phyloP scores from a whole-genome alignment of 2,329 filamentous ascomycete genomes.

The Colletotrichum sp. region DNA sequence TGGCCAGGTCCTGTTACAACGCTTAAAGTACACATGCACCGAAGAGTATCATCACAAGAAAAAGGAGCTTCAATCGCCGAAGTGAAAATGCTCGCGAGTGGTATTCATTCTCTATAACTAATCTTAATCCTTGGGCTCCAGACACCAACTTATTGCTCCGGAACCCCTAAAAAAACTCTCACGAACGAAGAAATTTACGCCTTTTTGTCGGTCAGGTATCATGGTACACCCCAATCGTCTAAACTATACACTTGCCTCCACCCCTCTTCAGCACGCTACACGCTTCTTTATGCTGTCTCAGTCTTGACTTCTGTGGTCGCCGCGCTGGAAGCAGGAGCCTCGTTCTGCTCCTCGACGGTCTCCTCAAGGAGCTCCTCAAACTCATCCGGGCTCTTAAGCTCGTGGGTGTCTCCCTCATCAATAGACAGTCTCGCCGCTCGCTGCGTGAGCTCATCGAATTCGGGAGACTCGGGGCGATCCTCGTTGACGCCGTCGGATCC shows the following conservation, averaged over 20 bases:
- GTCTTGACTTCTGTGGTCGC: constrained; percentile 1
- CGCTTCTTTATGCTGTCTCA: not conserved
- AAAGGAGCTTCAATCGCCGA: not conserved
- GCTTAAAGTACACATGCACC: not conserved
- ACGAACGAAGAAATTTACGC: constrained; percentile 20
- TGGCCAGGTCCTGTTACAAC: not conserved
- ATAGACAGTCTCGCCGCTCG: not conserved
- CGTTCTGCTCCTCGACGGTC: not conserved
- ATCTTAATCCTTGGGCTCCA: constrained; percentile 4
- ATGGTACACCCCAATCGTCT: constrained; percentile 20
- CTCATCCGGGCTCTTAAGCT: constrained; percentile 19
- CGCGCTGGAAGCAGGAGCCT: not conserved
- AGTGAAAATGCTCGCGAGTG: not conserved
- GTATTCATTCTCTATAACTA: constrained; percentile 21
- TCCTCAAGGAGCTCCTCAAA: constrained; percentile 16
- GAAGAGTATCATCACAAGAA: not conserved
- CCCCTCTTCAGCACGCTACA: not conserved
- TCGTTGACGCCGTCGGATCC: not conserved
- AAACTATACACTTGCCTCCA: constrained; percentile 10
- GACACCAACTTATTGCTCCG: constrained; percentile 11
- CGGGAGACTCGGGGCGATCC: constrained; percentile 2
- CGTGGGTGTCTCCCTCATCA: not conserved
- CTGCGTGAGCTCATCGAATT: constrained; percentile 2
- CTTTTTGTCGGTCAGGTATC: constrained; percentile 22
- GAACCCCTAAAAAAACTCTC: constrained; percentile 7